Conservation (phyloP, 129 eudicot species). For the Saposhnikovia divaricata region DNA sequence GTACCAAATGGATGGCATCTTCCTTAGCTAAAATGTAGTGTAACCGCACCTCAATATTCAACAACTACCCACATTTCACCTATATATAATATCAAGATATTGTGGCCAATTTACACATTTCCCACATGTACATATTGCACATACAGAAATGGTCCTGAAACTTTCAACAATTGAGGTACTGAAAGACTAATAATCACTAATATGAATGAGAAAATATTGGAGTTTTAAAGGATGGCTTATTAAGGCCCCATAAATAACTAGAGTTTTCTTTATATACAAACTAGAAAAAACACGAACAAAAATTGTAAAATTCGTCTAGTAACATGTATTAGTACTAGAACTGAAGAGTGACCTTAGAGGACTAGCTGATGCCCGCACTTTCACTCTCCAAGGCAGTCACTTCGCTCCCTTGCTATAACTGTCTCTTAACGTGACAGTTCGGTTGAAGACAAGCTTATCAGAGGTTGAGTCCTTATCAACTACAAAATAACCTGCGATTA, state of each 20-base stretch:
- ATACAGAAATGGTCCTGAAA: background rate
- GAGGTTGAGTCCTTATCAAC: conserved; percentile 79
- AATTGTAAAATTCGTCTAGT: background rate
- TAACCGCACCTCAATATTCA: background rate
- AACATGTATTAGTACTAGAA: background rate
- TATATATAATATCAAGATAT: background rate
- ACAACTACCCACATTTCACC: background rate
- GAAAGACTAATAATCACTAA: background rate
- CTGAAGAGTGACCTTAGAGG: background rate
- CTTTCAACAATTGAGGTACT: background rate
- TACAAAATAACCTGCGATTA: conserved; percentile 67
- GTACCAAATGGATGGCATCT: background rate
- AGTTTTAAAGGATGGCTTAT: background rate
- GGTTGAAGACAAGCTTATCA: conserved; percentile 68
- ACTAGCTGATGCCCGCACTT: background rate
- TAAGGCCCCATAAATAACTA: background rate
- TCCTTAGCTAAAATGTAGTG: background rate
- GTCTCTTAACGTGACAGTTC: conserved; percentile 76
- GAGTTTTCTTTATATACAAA: background rate
- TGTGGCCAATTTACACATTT: background rate
- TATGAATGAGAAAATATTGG: background rate
- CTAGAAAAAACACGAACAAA: background rate
- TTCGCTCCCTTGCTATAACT: conserved; percentile 65
- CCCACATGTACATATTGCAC: too few relatives aligned
- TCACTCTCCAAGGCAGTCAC: conserved; percentile 15